Base-by-base conservation (phyloP, 345 rosid genomes). In the Dimocarpus longan region DNA sequence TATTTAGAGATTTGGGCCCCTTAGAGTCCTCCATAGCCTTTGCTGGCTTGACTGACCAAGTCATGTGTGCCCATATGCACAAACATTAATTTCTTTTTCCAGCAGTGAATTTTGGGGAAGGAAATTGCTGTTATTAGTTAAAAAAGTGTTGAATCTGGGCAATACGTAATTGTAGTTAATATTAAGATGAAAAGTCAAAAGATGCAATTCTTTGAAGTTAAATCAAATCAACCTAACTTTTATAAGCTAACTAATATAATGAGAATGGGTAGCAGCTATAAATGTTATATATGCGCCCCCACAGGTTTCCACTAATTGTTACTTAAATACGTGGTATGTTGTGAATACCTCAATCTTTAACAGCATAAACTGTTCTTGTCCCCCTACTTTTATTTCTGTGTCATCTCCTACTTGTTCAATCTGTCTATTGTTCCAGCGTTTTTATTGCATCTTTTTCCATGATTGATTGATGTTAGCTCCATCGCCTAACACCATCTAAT, bases 281-380 rank as follows among this genome's bases (percentile, higher is more conserved):
- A 32, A 32, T 32, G 37, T 32, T 32, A 32, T 32, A 32, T 32
- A 32, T 32, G 2, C 2, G 37, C 37, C 37, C 80, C 81, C 64
- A 74, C 76, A 10, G 76, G 79, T 70, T 77, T 64, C 69, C 81
- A 82, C 79, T 70, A 3, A 64, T 32, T 70, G 52, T 54, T 21
- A 46, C 63, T 19, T 48, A 18, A 50, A 56, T n/a, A 56, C 43
- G 73, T 68, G 73, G 18, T 76, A 16, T 76, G 79, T 68, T 68
- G 37, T 71, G 44, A 78, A 62, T 37, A 10, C 21, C 78, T 28
- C 75, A 66, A 19, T 63, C 78, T 78, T 75, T 75, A 52, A 70
- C 77, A 70, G 66, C 85, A 82, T n/a, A 57, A 39, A 75, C 82
- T 82, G 62, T 78, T 6, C 46, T 56, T 76, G 82, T 82, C 74